Evolutionary conservation across 345 rosid genomes (phyloP), one percentile per base, ranked within the genome.

Genomic region (Ceriops decandra): DNA sequence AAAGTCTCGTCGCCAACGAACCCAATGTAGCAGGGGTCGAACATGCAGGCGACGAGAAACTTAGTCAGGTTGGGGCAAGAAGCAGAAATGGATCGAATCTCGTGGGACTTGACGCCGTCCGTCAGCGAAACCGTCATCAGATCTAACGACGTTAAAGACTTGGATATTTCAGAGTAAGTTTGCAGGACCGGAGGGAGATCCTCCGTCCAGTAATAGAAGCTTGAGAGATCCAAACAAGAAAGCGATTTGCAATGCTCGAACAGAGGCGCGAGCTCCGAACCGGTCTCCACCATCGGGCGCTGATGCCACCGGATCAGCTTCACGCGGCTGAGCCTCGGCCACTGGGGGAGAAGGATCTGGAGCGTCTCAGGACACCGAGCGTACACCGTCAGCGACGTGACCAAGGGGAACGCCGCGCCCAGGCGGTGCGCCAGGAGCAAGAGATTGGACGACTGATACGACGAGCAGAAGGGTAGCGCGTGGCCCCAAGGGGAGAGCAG

Each of bases 401-500:
- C 85, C 3, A 42, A 51, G 0, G 95, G 97, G 81, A 95, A 91
- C 22, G 85, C 83, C 31, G 35, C 4, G 15, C 77, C 67, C 56
- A 95, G 89, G 61, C 76, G 86, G 66, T 72, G 74, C 63, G 89
- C 92, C 20, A 90, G 80, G 72, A 67, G 84, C 51, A 58, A 70
- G 24, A 84, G 86, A 64, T 82, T 82, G n/a, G 72, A 9, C 2
- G 79, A 79, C 5, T 82, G 19, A 42, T 17, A 58, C 0, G 75
- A 62, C 15, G 49, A 42, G 5, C 5, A 42, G 49, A 82, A 67
- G 68, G 86, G 84, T 6, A 91, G 82, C 1, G 83, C 68, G 76
- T 81, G 84, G 21, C 99, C 99, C 97, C 96, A 95, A 0, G 91
- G 98, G 3, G 98, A 91, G 69, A 95, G 85, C n/a, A 83, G 76